These are phyloP conservation scores for Cladosporium phlei DNA, from an alignment of 2,329 filamentous ascomycete species.

Conservation along the genomic window DNA sequence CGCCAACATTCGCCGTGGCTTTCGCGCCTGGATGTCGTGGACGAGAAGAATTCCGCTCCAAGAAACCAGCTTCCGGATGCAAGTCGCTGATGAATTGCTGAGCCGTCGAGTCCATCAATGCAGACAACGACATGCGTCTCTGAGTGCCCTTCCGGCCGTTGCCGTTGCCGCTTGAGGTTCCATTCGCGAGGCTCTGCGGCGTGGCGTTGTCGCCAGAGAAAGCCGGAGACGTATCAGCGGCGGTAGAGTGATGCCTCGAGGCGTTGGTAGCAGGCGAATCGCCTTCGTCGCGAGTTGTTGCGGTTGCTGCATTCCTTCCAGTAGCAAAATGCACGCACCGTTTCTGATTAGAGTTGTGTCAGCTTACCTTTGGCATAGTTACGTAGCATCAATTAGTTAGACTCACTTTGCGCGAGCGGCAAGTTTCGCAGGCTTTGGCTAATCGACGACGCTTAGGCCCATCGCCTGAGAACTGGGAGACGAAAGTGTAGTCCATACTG, in stretches of 20 bases:
- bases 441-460: slow-evolving; percentile 29
- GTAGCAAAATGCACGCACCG: slow-evolving; percentile 28
- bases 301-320: slow-evolving; percentile 8
- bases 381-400: not conserved
- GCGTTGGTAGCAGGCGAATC: slow-evolving; percentile 10
- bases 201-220: slow-evolving; percentile 12
- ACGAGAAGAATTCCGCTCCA: slow-evolving; percentile 34
- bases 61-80: slow-evolving; percentile 44
- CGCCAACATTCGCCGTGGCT: slow-evolving; percentile 29
- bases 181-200: not conserved
- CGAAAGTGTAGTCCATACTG: slow-evolving; percentile 30
- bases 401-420: slow-evolving; percentile 28
- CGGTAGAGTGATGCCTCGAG: slow-evolving; percentile 17
- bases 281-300: not conserved
- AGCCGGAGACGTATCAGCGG: slow-evolving; percentile 6
- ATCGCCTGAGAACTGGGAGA: slow-evolving; percentile 30
- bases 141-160: slow-evolving; percentile 4
- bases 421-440: slow-evolving; percentile 31
- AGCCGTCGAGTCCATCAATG: slow-evolving; percentile 10
- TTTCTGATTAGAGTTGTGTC: slow-evolving; percentile 25
- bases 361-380: not conserved
- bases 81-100: slow-evolving; percentile 43
- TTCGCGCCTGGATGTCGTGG: slow-evolving; percentile 17
- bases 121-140: slow-evolving; percentile 9
- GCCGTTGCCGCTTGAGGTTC: not conserved